Base-by-base conservation (phyloP, 768 basidiomycete genomes). In the Suillus bovinus region DNA sequence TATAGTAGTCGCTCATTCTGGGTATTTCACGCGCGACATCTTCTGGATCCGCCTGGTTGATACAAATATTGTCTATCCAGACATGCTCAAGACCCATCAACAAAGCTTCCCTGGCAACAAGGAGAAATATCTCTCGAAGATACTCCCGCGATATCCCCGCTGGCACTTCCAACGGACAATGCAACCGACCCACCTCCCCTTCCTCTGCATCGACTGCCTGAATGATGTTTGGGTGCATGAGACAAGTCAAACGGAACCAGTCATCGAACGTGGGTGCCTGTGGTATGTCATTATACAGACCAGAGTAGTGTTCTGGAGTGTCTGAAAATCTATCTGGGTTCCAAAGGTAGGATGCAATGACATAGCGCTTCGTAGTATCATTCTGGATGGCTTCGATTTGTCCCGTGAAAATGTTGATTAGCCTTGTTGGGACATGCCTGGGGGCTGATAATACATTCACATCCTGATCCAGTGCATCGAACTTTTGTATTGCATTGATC, bases 271-370 rank as follows among this genome's bases (percentile, higher is more conserved):
- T 52, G 50, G 50, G 50, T 31, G 50, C 29, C 9, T n/a, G 29
- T 9, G 50, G 20, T 52, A 52, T 52, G 29, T 52, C 50, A 0
- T 52, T 2, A 0, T 0, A 20, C 2, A 31, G 31, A 13, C 50
- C 50, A 52, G 20, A 31, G 10, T 52, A 52, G 10, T 31, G 50
- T 52, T 52, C 50, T n/a, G 29, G 0, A 52, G 50, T 31, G 27
- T n/a, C 29, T 1, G 50, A n/a, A 52, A 31, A 31, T 31, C 50
- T 31, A 20, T 52, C 29, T 52, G 50, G 50, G 31, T 52, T 52
- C 50, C 50, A 52, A 10, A 52, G 50, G 29, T 52, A 52, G 50
- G 50, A 52, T 52, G 50, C 50, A 31, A 52, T 52, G 10, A 52
- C 50, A 31, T 52, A 52, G 50, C 50, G 50, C 5, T 52, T 52